Conservation (phyloP, 306 rosid genomes). For the Lathyrus tuberosus region DNA sequence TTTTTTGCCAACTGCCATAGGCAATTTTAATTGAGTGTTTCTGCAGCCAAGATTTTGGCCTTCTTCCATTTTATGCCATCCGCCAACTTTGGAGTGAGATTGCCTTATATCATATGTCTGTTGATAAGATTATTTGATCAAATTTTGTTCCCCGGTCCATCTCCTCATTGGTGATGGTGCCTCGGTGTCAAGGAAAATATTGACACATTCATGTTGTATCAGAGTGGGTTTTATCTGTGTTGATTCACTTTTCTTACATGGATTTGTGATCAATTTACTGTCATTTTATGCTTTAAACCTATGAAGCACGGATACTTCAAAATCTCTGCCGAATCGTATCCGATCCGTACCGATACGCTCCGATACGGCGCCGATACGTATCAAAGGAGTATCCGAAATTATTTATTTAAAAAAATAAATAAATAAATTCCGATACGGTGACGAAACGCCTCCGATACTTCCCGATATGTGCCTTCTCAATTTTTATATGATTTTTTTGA, state of each 20-base stretch:
- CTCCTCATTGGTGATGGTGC: slow-evolving; percentile 16
- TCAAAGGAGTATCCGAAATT: too few species aligned
- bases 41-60: not conserved
- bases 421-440: too few species aligned
- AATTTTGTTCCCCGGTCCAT: not conserved
- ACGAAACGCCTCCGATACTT: too few species aligned
- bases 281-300: not conserved
- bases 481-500: too few species aligned
- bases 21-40: too few species aligned
- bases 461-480: too few species aligned
- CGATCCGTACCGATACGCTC: too few species aligned
- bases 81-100: not conserved
- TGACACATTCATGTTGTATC: not conserved
- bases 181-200: not conserved
- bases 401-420: too few species aligned
- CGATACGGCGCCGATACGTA: too few species aligned
- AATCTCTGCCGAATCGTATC: too few species aligned
- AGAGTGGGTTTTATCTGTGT: not conserved
- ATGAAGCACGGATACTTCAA: too few species aligned
- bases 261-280: slow-evolving; percentile 29
- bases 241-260: not conserved
- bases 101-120: slow-evolving; percentile 9
- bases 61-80: not conserved
- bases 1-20: not conserved
- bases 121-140: slow-evolving; percentile 7